phyloP scores from a whole-genome alignment of 75 land plant species.

The Chamaecyparis obtusa region DNA sequence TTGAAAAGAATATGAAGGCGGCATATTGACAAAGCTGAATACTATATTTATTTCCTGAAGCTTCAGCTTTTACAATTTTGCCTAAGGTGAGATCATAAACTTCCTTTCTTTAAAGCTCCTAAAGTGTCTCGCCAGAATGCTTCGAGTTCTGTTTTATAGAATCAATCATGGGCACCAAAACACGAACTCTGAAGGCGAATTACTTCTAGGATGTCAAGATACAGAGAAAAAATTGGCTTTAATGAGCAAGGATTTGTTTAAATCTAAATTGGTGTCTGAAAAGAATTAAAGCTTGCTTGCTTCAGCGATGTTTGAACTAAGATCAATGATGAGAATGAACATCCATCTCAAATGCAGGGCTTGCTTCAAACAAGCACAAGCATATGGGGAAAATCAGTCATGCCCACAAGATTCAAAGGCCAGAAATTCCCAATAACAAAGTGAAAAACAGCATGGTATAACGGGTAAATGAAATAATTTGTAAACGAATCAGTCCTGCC shows the following conservation, averaged over 20 bases:
- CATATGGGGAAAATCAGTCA: no score
- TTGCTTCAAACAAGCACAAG: no score
- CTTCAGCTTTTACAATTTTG: not conserved
- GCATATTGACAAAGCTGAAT: not conserved
- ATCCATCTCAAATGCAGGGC: not conserved
- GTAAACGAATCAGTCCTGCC: not conserved
- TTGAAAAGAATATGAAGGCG: not conserved
- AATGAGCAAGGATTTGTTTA: not conserved
- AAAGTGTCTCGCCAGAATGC: not conserved
- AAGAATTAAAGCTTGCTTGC: not conserved
- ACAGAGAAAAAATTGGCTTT: not conserved
- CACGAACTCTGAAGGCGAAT: not conserved
- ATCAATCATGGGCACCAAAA: not conserved
- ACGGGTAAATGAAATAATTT: not conserved
- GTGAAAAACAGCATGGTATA: not conserved
- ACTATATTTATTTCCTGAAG: not conserved
- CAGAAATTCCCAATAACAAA: not conserved
- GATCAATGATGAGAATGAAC: not conserved
- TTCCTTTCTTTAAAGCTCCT: not conserved
- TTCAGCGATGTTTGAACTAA: no score
- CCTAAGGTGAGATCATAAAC: not conserved
- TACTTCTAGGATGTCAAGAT: not conserved
- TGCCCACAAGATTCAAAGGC: not conserved
- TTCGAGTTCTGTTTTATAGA: not conserved
- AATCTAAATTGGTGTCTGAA: not conserved